Percentiles rank a stretch among this genome's conserved stretches.
Conservation (phyloP, 257 asterid genomes). For the Coffea eugenioides region DNA sequence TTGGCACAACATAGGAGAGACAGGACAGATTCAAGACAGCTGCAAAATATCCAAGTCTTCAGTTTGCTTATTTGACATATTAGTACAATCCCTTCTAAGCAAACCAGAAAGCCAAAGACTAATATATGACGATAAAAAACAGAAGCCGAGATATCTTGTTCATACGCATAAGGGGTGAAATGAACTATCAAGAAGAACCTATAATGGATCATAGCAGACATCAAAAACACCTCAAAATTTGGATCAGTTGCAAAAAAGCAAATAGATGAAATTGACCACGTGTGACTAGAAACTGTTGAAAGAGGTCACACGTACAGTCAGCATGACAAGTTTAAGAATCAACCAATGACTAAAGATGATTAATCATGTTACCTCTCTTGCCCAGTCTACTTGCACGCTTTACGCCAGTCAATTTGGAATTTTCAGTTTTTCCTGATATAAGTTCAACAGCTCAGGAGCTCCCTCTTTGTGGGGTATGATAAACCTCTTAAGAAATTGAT, state of each 20-base stretch:
- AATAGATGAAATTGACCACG: background rate
- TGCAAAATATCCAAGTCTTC: background rate
- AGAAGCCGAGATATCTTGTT: background rate
- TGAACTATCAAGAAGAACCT: too few relatives aligned
- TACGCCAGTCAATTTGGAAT: background rate
- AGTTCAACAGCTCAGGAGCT: slow-evolving; percentile 23
- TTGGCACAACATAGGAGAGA: background rate
- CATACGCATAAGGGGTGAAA: background rate
- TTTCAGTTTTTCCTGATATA: slow-evolving; percentile 3
- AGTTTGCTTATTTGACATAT: background rate
- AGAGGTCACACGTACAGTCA: too few relatives aligned
- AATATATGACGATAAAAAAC: background rate
- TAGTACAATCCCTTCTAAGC: background rate
- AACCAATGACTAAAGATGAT: background rate
- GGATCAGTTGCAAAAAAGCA: background rate
- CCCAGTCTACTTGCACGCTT: too few relatives aligned
- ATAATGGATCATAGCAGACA: background rate
- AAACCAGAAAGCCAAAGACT: background rate
- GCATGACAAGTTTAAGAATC: too few relatives aligned
- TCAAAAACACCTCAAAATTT: background rate
- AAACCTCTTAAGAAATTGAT: slow-evolving; percentile 18
- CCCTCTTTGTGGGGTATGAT: slow-evolving; percentile 6
- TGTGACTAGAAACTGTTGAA: too few relatives aligned
- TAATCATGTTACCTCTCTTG: background rate
- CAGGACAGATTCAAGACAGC: background rate